A percentile compares a stretch with the other conserved stretches of the same genome.
Conservation (phyloP, 306 rosid species). For the Aeschynomene evenia region DNA sequence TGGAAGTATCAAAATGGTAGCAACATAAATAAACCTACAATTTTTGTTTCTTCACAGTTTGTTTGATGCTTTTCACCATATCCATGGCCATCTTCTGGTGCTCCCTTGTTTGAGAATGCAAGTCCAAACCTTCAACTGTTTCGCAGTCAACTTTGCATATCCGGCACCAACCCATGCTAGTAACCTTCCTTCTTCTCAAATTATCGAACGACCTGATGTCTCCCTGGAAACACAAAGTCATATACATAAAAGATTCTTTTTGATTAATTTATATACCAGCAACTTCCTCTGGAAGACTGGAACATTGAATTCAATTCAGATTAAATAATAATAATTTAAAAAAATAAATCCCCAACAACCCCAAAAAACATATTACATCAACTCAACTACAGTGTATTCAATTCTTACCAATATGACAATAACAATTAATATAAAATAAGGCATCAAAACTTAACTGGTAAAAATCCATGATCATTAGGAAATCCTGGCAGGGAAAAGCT, state of each 20-base stretch:
- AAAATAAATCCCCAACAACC: not conserved
- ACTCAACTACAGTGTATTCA: constrained; percentile 13
- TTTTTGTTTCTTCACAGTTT: constrained; percentile 80
- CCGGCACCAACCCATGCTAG: constrained; percentile 95
- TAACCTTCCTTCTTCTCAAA: constrained; percentile 67
- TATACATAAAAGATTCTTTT: not conserved
- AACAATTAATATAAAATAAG: constrained; percentile 7
- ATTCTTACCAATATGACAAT: constrained; percentile 2
- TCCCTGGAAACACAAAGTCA: constrained; percentile 50
- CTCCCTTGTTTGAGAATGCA: constrained; percentile 94
- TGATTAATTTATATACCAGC: not conserved
- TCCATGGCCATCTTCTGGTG: constrained; percentile 96
- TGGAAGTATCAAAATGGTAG: constrained; percentile 1
- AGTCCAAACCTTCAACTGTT: constrained; percentile 92
- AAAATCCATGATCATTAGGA: constrained; percentile 62
- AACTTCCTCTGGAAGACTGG: constrained; percentile 14
- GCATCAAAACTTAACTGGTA: constrained; percentile 65
- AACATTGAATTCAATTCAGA: constrained; percentile 3
- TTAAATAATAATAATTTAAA: too few relatives aligned
- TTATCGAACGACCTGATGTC: constrained; percentile 69
- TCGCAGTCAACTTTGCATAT: constrained; percentile 95
- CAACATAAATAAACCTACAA: constrained; percentile 44
- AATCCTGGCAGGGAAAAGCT: constrained; percentile 74
- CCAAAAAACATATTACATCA: constrained; percentile 13
- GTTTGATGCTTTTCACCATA: constrained; percentile 86